Evolutionary conservation across 2,329 filamentous ascomycete species (phyloP).

Genomic region (Pseudogymnoascus sp.): DNA sequence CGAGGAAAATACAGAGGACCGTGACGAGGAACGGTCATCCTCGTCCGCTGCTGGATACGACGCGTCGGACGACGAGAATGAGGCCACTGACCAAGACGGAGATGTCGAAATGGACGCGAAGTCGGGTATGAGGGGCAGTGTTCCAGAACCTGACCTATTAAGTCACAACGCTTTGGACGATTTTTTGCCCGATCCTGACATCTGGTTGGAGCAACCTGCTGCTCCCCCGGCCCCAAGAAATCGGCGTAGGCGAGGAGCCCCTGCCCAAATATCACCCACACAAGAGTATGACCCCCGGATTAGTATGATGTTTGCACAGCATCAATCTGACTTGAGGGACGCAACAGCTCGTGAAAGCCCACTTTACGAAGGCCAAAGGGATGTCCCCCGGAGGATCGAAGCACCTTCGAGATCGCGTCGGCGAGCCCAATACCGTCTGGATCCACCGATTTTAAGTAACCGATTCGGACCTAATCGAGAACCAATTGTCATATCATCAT

Average conservation of each 20-base stretch:
- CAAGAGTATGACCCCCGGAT: constrained; percentile 25
- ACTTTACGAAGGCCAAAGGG: constrained; percentile 14
- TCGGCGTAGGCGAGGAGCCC: constrained; percentile 12
- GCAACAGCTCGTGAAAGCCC: constrained; percentile 13
- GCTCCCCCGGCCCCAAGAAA: constrained; percentile 19
- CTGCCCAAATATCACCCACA: constrained; percentile 5
- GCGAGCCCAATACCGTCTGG: constrained; percentile 18
- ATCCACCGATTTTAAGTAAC: constrained; percentile 8
- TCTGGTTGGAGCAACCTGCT: constrained; percentile 10
- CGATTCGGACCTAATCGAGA: not conserved
- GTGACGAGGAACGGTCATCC: constrained; percentile 15
- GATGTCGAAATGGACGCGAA: constrained; percentile 28
- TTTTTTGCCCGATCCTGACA: not conserved
- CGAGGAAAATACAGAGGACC: constrained; percentile 19
- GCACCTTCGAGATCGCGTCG: constrained; percentile 16
- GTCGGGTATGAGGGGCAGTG: not conserved
- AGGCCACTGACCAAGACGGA: constrained; percentile 25
- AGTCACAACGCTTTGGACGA: not conserved
- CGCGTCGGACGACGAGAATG: constrained; percentile 16
- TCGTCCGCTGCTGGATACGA: constrained; percentile 18
- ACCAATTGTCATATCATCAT: constrained; percentile 6
- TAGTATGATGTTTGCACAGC: constrained; percentile 25
- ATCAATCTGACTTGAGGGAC: constrained; percentile 21
- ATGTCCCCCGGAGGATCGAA: constrained; percentile 15
- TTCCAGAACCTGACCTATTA: not conserved